phyloP scores from a whole-genome alignment of 2,329 filamentous ascomycete species.

The Elsinoe batatas region DNA sequence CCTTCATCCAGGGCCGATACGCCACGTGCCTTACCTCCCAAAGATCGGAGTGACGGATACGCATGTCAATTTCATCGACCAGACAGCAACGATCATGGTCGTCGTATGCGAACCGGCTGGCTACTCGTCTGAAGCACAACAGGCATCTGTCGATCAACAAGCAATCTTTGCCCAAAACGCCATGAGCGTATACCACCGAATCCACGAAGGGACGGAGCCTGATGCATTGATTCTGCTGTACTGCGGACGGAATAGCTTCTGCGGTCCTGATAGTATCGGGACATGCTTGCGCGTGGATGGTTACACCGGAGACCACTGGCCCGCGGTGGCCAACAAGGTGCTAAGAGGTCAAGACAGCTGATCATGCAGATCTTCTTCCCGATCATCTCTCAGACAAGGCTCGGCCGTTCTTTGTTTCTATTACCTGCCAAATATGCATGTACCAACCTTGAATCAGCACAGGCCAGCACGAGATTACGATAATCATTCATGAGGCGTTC shows the following conservation, averaged over 20 bases:
- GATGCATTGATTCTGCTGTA: slow-evolving; percentile 1
- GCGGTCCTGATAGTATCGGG: background rate
- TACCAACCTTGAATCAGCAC: background rate
- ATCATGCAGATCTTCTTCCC: background rate
- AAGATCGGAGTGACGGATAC: slow-evolving; percentile 53
- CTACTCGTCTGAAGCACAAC: background rate
- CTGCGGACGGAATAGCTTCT: background rate
- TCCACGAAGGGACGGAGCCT: slow-evolving; percentile 11
- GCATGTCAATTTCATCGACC: slow-evolving; percentile 53
- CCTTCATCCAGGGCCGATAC: slow-evolving; percentile 49
- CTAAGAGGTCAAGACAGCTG: background rate
- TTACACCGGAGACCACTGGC: background rate
- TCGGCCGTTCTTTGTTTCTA: background rate
- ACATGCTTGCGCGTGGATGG: background rate
- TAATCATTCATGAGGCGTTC: background rate
- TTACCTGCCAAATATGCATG: background rate
- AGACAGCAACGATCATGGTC: slow-evolving; percentile 51
- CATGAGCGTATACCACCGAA: slow-evolving; percentile 1
- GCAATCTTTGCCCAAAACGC: background rate
- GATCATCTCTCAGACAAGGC: background rate
- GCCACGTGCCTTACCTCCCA: slow-evolving; percentile 62
- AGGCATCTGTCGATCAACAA: background rate
- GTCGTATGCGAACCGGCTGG: slow-evolving; percentile 39
- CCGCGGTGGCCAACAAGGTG: background rate
- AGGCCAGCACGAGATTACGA: background rate